These are phyloP conservation scores for Cordyceps farinosa DNA, from an alignment of 2,329 filamentous ascomycete genomes.

Conservation along the genomic window DNA sequence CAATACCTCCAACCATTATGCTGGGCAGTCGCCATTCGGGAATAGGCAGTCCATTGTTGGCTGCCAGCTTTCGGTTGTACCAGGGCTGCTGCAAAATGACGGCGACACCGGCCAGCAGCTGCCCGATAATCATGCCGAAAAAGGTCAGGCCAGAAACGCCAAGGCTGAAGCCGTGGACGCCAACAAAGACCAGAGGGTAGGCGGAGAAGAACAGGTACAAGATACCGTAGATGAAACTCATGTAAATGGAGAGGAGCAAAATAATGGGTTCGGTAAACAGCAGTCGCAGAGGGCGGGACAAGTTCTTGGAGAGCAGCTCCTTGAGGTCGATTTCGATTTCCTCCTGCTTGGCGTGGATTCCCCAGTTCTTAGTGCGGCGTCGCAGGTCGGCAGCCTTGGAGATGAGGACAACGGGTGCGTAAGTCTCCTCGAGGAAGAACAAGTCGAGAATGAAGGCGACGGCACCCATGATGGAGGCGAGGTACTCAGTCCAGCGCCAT, in stretches of 20 bases:
- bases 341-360: constrained; percentile 68
- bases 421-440: constrained; percentile 65
- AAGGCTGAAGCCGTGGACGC: constrained; percentile 64
- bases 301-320: constrained; percentile 64
- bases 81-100: constrained; percentile 62
- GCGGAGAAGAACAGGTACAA: constrained; percentile 84
- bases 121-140: constrained; percentile 77
- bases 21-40: constrained; percentile 66
- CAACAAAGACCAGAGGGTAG: constrained; percentile 76
- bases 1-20: constrained; percentile 55
- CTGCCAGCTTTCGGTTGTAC: constrained; percentile 65
- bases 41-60: constrained; percentile 62
- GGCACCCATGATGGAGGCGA: constrained; percentile 61
- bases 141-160: constrained; percentile 76
- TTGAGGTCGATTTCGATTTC: constrained; percentile 65
- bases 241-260: constrained; percentile 64
- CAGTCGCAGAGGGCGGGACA: constrained; percentile 61
- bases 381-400: constrained; percentile 59
- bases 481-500: constrained; percentile 72
- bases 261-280: constrained; percentile 69
- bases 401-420: constrained; percentile 63
- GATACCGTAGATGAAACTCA: constrained; percentile 71
- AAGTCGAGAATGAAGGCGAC: constrained; percentile 56
- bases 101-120: constrained; percentile 62
- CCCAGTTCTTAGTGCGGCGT: constrained; percentile 64